Conservation (phyloP, 768 basidiomycete species). For the Clitopilus passeckerianus region DNA sequence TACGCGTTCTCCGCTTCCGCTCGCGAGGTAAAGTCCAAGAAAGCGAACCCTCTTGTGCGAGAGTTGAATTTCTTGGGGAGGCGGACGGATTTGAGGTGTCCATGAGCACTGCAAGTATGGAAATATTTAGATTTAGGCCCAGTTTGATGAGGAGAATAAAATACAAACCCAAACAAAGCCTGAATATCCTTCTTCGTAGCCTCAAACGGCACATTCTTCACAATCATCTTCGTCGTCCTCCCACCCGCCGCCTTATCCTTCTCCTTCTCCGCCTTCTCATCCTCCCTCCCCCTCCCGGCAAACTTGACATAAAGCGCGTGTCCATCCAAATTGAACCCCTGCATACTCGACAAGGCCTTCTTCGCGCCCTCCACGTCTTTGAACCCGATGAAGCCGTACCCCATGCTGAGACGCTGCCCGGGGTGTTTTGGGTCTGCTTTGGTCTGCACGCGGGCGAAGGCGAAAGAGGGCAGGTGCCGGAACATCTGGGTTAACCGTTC, state of each 20-base stretch:
- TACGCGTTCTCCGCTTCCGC: slow-evolving; percentile 90
- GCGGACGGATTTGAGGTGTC: slow-evolving; percentile 90
- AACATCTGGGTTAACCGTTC: slow-evolving; percentile 69
- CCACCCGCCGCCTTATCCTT: slow-evolving; percentile 46
- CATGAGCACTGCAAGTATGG: slow-evolving; percentile 61
- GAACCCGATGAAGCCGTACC: slow-evolving; percentile 96
- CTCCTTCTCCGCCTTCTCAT: slow-evolving; percentile 42
- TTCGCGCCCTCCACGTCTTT: slow-evolving; percentile 66
- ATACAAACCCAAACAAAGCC: slow-evolving; percentile 78
- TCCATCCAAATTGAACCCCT: slow-evolving; percentile 83
- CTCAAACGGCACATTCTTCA: slow-evolving; percentile 98
- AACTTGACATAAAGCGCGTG: slow-evolving; percentile 82
- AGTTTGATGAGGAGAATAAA: not conserved
- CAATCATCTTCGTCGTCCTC: slow-evolving; percentile 88
- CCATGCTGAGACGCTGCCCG: slow-evolving; percentile 76
- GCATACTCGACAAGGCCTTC: slow-evolving; percentile 70
- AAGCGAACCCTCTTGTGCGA: slow-evolving; percentile 90
- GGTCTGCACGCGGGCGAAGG: slow-evolving; percentile 86
- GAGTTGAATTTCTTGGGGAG: slow-evolving; percentile 90
- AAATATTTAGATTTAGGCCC: slow-evolving; percentile 3
- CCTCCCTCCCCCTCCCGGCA: slow-evolving; percentile 75
- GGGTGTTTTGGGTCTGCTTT: slow-evolving; percentile 83
- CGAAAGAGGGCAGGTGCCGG: slow-evolving; percentile 70
- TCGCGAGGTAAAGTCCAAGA: slow-evolving; percentile 88
- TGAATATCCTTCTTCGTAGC: slow-evolving; percentile 89